Conservation (phyloP, 225 moss, liverwort and hornwort species). For the Sphagnum contortum region DNA sequence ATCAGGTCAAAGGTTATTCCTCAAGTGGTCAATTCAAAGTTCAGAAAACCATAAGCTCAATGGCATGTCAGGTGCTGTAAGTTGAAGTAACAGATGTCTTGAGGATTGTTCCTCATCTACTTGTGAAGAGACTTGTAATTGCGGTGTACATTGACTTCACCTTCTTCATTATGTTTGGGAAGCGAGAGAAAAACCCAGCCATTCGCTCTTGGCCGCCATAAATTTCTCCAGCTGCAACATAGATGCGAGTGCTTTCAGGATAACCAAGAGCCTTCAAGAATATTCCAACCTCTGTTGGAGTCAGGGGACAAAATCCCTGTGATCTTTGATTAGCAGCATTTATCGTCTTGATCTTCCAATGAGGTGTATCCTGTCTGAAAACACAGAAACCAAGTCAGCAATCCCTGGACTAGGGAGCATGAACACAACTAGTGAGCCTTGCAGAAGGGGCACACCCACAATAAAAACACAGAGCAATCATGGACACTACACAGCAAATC, state of each 20-base stretch:
- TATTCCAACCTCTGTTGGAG: slow-evolving; percentile 89
- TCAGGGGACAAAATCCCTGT: slow-evolving; percentile 80
- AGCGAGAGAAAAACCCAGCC: slow-evolving; percentile 49
- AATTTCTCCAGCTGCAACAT: slow-evolving; percentile 86
- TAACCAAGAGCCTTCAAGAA: slow-evolving; percentile 75
- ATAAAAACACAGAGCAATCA: neutral
- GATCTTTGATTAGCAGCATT: slow-evolving; percentile 58
- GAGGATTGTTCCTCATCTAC: too few species aligned
- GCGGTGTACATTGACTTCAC: slow-evolving; percentile 10
- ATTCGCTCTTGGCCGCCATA: slow-evolving; percentile 70
- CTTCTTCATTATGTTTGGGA: slow-evolving; percentile 74
- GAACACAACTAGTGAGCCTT: too few species aligned
- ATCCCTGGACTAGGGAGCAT: neutral
- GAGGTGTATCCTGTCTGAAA: slow-evolving; percentile 54
- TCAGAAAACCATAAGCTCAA: too few species aligned
- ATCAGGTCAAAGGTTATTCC: neutral
- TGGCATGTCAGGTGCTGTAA: too few species aligned
- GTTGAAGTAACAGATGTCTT: too few species aligned
- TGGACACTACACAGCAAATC: too few species aligned
- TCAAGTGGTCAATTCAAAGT: neutral
- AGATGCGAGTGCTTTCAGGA: slow-evolving; percentile 62
- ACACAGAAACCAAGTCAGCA: slow-evolving; percentile 1
- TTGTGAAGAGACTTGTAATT: too few species aligned
- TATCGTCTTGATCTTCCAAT: slow-evolving; percentile 80
- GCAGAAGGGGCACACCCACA: neutral